Percentiles rank a stretch among this genome's conserved stretches.
These are phyloP conservation scores for Lepidium didymum DNA, from an alignment of 345 rosid genomes.

Conservation along the genomic window DNA sequence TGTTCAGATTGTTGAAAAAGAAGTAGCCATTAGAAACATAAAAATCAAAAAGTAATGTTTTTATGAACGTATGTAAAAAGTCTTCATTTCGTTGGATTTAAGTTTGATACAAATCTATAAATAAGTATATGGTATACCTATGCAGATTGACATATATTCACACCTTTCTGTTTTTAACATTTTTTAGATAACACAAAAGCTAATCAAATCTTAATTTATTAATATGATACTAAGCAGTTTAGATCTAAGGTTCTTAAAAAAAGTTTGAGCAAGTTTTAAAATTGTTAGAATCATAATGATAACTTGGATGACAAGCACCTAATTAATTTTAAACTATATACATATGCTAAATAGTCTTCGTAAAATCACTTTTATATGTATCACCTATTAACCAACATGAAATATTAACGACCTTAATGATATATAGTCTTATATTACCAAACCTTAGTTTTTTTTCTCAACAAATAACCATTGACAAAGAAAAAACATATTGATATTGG, in stretches of 20 bases:
- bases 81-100: constrained; percentile 1
- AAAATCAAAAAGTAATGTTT: neutral
- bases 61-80: neutral
- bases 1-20: constrained; percentile 13
- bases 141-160: neutral
- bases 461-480: too few species aligned
- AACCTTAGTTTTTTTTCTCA: too few species aligned
- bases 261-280: neutral
- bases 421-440: neutral
- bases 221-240: neutral
- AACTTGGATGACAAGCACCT: neutral
- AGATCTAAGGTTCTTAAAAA: neutral
- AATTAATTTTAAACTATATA: neutral
- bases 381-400: neutral
- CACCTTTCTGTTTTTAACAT: neutral
- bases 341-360: neutral
- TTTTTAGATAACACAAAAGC: neutral
- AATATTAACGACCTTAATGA: neutral
- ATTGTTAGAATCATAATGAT: neutral
- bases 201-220: neutral
- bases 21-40: neutral
- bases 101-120: constrained; percentile 8
- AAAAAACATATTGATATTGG: too few species aligned
- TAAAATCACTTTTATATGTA: neutral
- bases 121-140: neutral